Conservation (phyloP, 306 rosid genomes). For the Neltuma alba region DNA sequence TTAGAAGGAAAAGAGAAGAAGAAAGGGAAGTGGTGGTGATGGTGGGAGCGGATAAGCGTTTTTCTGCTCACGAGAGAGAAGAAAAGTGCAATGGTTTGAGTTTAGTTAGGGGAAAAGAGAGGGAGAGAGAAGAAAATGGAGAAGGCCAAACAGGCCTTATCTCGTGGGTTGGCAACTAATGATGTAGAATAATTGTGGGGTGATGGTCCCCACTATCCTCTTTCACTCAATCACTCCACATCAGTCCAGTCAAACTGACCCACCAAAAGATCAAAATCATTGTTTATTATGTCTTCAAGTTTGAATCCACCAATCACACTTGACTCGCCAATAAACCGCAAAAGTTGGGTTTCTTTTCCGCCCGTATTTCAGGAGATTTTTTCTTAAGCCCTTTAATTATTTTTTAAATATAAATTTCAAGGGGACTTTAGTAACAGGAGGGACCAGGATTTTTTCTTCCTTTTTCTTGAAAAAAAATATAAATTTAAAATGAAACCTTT, state of each 20-base stretch:
- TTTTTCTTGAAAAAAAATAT: too few relatives aligned
- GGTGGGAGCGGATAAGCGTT: background rate
- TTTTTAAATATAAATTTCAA: background rate
- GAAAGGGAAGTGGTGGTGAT: background rate
- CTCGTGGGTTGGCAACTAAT: conserved; percentile 42
- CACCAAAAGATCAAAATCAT: conserved; percentile 39
- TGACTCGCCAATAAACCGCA: background rate
- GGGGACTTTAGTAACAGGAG: too few relatives aligned
- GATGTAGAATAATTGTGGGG: conserved; percentile 44
- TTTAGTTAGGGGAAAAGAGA: conserved; percentile 16
- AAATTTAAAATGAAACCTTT: too few relatives aligned
- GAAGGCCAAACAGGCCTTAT: conserved; percentile 37
- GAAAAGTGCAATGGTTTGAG: background rate
- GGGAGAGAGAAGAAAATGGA: conserved; percentile 31
- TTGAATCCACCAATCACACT: conserved; percentile 56
- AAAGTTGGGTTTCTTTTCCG: background rate
- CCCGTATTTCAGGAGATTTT: background rate
- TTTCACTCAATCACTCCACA: conserved; percentile 26
- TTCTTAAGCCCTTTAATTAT: background rate
- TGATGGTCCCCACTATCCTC: conserved; percentile 43
- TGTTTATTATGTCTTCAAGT: conserved; percentile 49
- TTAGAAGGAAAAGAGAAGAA: background rate
- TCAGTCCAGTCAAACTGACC: conserved; percentile 72
- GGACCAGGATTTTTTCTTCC: too few relatives aligned
- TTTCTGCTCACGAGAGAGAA: background rate